A percentile compares a stretch with the other conserved stretches of the same genome.
These are phyloP conservation scores for Periconia digitata DNA, from an alignment of 2,329 filamentous ascomycete genomes.

Conservation along the genomic window DNA sequence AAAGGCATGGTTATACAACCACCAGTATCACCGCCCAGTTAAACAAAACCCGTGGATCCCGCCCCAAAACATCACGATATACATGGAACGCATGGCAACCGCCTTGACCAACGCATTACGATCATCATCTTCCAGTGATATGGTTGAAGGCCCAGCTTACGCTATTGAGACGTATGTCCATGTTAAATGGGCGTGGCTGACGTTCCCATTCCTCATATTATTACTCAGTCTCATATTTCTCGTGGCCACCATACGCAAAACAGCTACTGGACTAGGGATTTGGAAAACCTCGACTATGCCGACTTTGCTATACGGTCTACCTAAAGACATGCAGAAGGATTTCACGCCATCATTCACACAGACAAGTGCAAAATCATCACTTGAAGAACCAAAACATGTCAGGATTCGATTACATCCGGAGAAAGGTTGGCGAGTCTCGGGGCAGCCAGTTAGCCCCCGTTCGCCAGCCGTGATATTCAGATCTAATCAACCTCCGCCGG, in stretches of 20 bases:
- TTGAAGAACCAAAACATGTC: neutral
- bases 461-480: neutral
- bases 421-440: constrained; percentile 19
- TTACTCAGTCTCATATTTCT: constrained; percentile 24
- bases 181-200: constrained; percentile 34
- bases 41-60: constrained; percentile 14
- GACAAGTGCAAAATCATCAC: neutral
- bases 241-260: constrained; percentile 26
- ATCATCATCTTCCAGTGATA: constrained; percentile 4
- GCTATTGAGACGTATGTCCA: constrained; percentile 18
- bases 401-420: constrained; percentile 13
- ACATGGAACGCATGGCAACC: constrained; percentile 11
- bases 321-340: constrained; percentile 6
- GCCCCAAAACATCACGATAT: constrained; percentile 7
- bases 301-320: constrained; percentile 22
- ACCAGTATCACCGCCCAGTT: neutral
- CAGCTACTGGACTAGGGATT: constrained; percentile 11
- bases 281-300: constrained; percentile 37
- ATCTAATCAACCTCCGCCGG: constrained; percentile 3
- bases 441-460: neutral
- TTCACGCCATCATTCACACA: neutral
- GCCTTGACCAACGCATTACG: constrained; percentile 12
- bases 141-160: constrained; percentile 6
- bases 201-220: constrained; percentile 27
- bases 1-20: neutral